Percentiles rank a stretch among this genome's conserved stretches.
Conservation (phyloP, 129 eudicot genomes). For the Glebionis coronaria region DNA sequence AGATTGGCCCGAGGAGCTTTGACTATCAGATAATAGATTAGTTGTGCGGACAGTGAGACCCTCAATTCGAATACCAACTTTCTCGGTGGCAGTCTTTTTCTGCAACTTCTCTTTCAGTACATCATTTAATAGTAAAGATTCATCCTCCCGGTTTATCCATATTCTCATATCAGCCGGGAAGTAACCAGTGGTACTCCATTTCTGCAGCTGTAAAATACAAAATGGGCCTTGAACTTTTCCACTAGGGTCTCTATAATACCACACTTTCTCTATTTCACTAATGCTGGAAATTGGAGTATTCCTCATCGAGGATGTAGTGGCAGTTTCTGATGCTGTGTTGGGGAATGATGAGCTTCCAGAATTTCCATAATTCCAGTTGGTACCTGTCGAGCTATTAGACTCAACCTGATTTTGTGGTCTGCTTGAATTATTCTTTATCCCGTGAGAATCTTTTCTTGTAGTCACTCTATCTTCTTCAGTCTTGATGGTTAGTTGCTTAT, state of each 20-base stretch:
- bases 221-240: slow-evolving; percentile 94
- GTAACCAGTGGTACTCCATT: slow-evolving; percentile 75
- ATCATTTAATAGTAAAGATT: slow-evolving; percentile 64
- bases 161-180: slow-evolving; percentile 82
- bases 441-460: slow-evolving; percentile 14
- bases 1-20: slow-evolving; percentile 32
- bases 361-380: slow-evolving; percentile 31
- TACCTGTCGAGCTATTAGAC: slow-evolving; percentile 23
- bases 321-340: slow-evolving; percentile 40
- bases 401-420: slow-evolving; percentile 30
- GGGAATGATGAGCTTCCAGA: slow-evolving; percentile 31
- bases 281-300: slow-evolving; percentile 25
- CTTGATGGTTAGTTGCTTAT: slow-evolving; percentile 25
- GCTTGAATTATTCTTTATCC: slow-evolving; percentile 14
- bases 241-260: slow-evolving; percentile 93
- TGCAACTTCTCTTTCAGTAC: slow-evolving; percentile 53
- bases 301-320: slow-evolving; percentile 40
- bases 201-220: slow-evolving; percentile 74
- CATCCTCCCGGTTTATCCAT: slow-evolving; percentile 65
- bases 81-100: slow-evolving; percentile 12
- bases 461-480: slow-evolving; percentile 36
- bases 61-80: slow-evolving; percentile 31
- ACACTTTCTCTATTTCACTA: slow-evolving; percentile 35
- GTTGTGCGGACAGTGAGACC: slow-evolving; percentile 21
- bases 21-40: slow-evolving; percentile 36